phyloP scores from a whole-genome alignment of 192 early-diverging fungal species.

The Coemansia sp. region DNA sequence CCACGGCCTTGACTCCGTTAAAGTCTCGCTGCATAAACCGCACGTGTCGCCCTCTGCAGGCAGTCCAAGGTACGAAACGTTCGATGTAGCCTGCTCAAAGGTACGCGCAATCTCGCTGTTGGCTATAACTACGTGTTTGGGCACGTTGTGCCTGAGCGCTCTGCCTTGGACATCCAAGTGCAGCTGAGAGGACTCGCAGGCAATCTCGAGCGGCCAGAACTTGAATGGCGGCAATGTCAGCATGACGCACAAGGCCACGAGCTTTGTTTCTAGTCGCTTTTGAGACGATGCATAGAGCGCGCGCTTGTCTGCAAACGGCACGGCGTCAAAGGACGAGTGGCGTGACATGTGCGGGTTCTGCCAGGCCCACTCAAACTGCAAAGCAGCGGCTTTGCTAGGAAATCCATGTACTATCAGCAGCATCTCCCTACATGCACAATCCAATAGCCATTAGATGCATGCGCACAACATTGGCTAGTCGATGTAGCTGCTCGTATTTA shows the following conservation, averaged over 20 bases:
- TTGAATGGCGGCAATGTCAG: constrained; percentile 35
- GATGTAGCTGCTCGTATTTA: not conserved
- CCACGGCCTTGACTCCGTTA: constrained; percentile 29
- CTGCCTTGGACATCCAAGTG: constrained; percentile 10
- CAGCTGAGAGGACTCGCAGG: constrained; percentile 17
- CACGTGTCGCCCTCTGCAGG: constrained; percentile 34
- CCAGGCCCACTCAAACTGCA: constrained; percentile 56
- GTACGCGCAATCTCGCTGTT: constrained; percentile 11
- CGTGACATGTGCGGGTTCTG: constrained; percentile 49
- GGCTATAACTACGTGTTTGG: constrained; percentile 21
- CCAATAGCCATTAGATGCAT: not conserved
- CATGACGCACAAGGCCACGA: constrained; percentile 34
- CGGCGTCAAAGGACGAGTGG: constrained; percentile 22
- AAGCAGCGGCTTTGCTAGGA: constrained; percentile 40
- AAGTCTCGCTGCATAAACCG: constrained; percentile 13
- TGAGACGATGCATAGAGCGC: constrained; percentile 35
- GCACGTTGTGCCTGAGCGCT: constrained; percentile 11
- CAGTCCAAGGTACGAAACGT: constrained; percentile 25
- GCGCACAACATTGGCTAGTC: not conserved
- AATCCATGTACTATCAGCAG: constrained; percentile 44
- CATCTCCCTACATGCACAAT: constrained; percentile 38
- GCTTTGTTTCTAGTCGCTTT: constrained; percentile 41
- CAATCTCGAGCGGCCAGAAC: constrained; percentile 39
- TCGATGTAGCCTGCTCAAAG: constrained; percentile 12
- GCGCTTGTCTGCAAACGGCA: constrained; percentile 22